Evolutionary conservation across 371 early-diverging fungal species (phyloP), one percentile per base, ranked within the genome.

Genomic region (Zopfochytrium polystomum): DNA sequence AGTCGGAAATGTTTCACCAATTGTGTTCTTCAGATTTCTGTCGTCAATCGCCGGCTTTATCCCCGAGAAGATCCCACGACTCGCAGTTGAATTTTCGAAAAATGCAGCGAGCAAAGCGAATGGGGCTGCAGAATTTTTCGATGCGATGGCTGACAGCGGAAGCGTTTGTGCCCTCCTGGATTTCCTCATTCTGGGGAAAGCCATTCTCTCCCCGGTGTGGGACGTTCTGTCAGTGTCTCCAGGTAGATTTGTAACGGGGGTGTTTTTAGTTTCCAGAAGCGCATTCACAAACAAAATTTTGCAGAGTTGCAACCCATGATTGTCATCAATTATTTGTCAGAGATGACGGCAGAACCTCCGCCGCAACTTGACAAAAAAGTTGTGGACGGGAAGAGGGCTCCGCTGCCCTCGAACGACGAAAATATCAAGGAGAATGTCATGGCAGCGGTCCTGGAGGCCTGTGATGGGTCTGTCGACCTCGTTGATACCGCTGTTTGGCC

Each of bases 61-160:
- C 15, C 60, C 60, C 18, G 13, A 38, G 4, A 23, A 52, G 52
- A 60, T 60, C 22, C 60, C 60, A 0, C 60, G 52, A 42, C 7
- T 23, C 4, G 11, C 42, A 26, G 22, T 29, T n/a, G 31, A n/a
- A n/a, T 44, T 6, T 6, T 29, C 43, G 18, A n/a, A 5, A n/a
- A 35, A 13, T 4, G 50, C 7, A 20, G 26, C n/a, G 11, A 11
- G 26, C 43, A 52, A 27, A 4, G 5, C 1, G 38, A 6, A 11
- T 4, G 13, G 18, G 35, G 3, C 15, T 29, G 11, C 29, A 7
- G 43, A 9, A 15, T 23, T 27, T 26, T 30, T 27, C 60, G n/a
- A n/a, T n/a, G n/a, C 60, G 3, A 6, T 34, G 11, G 11, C 52
- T 7, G 23, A 32, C n/a, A 54, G 44, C 34, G 62, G 62, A 25